Conservation (phyloP, 2,329 filamentous ascomycete species). For the Thelonectria rubi region DNA sequence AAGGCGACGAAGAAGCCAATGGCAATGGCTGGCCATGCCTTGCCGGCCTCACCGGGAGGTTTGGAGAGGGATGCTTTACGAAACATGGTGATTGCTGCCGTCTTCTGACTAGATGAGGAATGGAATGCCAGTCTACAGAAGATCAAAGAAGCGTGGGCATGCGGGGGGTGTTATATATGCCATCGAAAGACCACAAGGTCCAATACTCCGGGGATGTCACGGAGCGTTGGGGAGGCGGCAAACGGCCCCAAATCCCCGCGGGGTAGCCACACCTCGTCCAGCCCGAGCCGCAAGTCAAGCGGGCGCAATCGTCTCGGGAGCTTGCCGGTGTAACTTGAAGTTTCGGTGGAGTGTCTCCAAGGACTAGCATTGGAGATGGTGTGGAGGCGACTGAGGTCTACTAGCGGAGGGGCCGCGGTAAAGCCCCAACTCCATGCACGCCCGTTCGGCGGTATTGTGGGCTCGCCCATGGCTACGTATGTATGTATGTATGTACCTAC, state of each 20-base stretch:
- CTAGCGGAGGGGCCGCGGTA: background rate
- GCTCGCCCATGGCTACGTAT: background rate
- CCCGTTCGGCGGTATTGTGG: background rate
- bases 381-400: background rate
- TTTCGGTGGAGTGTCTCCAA: background rate
- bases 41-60: conserved; percentile 63
- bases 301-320: background rate
- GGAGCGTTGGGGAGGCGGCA: background rate
- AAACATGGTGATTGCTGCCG: background rate
- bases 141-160: background rate
- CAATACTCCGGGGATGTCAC: background rate
- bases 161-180: background rate
- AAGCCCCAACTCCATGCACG: background rate
- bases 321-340: background rate
- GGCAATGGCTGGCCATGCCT: conserved; percentile 67
- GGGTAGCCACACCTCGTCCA: background rate
- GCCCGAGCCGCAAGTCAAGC: too few species aligned
- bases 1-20: conserved; percentile 70
- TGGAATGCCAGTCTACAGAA: background rate
- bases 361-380: background rate
- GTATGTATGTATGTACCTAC: too few species aligned
- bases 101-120: background rate
- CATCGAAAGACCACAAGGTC: too few species aligned
- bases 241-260: background rate
- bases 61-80: conserved; percentile 41